Base-by-base conservation (phyloP, 2,329 filamentous ascomycete species). In the Trichoderma polysporum region DNA sequence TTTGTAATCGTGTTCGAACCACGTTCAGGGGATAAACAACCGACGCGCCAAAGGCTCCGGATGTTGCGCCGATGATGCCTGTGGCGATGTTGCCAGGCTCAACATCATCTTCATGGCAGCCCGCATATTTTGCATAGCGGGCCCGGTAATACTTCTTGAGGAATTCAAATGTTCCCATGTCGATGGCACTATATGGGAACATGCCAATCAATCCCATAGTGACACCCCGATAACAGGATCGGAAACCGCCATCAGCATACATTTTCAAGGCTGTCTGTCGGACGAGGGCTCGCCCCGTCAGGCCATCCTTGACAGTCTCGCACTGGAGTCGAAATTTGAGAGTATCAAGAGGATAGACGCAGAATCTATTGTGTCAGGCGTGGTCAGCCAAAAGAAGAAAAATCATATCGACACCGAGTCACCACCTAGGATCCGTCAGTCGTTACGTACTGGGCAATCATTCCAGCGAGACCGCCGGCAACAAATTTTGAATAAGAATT, bases 111-210 rank as follows among this genome's bases (percentile, higher is more conserved):
- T 97, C 92, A 73, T 93, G 90, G 71, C 91, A 89, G 50, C 89
- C 88, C 10, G 86, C 79, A 37, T 84, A 80, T 67, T 86, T 88
- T 13, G 93, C 91, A 74, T 93, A 91, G 70, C 90, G 89, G 4
- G 80, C 80, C 37, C 90, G 86, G 70, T 96, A 88, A 8, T 84
- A 84, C 56, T 86, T 88, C 80, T 99, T 99, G 69, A 97, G 85
- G 68, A 95, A 88, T 79, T 99, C 95, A 75, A 98, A 99, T 0
- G 93, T 97, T 70, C 92, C 93, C 74, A 99, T 90, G 76, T 99
- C 95, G 75, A 99, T 96, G 58, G 95, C 95, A 49, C 93, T 94
- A 78, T 98, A 99, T 0, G 95, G 95, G 74, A 99, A 99, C 89
- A 98, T 97, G 76, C 95, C 95, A 59, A 97, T 81, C 4, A 99